Evolutionary conservation across 1,284 basidiomycete species (phyloP).

Genomic region (Tetrapyrgos nigripes): DNA sequence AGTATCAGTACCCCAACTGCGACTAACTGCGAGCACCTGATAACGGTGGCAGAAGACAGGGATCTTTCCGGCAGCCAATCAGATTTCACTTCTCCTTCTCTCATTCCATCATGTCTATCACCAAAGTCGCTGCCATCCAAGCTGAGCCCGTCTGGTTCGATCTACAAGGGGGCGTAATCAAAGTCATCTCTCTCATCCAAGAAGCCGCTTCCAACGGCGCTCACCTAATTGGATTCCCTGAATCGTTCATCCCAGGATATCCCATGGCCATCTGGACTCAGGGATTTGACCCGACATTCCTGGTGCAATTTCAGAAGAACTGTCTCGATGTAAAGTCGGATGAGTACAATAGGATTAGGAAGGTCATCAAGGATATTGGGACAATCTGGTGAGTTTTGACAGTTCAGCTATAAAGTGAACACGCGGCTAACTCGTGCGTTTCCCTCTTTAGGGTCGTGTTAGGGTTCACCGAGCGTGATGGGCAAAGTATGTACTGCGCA

Average conservation of each 20-base stretch:
- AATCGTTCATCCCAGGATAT: slow-evolving; percentile 28
- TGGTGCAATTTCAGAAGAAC: slow-evolving; percentile 19
- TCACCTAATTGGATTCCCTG: slow-evolving; percentile 25
- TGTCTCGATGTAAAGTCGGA: slow-evolving; percentile 14
- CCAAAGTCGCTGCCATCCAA: slow-evolving; percentile 26
- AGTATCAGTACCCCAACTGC: too few relatives aligned
- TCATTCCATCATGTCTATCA: background rate
- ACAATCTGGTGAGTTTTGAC: slow-evolving; percentile 18
- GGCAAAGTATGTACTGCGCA: slow-evolving; percentile 23
- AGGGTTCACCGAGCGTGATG: slow-evolving; percentile 23
- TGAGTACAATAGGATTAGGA: slow-evolving; percentile 20
- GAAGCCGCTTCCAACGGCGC: slow-evolving; percentile 26
- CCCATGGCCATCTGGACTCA: slow-evolving; percentile 22
- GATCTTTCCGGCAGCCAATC: too few relatives aligned
- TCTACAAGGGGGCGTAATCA: slow-evolving; percentile 21
- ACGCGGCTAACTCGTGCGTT: slow-evolving; percentile 18
- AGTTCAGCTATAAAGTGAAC: too few relatives aligned
- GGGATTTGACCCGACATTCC: slow-evolving; percentile 19
- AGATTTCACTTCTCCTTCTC: background rate
- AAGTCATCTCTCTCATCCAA: slow-evolving; percentile 20
- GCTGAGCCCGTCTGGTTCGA: slow-evolving; percentile 27
- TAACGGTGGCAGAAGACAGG: too few relatives aligned
- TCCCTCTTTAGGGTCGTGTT: slow-evolving; percentile 20
- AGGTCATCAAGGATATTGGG: slow-evolving; percentile 18
- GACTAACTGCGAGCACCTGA: too few relatives aligned